Conservation (phyloP, 139 green algal genomes). For the Tetradesmus lagerheimii region DNA sequence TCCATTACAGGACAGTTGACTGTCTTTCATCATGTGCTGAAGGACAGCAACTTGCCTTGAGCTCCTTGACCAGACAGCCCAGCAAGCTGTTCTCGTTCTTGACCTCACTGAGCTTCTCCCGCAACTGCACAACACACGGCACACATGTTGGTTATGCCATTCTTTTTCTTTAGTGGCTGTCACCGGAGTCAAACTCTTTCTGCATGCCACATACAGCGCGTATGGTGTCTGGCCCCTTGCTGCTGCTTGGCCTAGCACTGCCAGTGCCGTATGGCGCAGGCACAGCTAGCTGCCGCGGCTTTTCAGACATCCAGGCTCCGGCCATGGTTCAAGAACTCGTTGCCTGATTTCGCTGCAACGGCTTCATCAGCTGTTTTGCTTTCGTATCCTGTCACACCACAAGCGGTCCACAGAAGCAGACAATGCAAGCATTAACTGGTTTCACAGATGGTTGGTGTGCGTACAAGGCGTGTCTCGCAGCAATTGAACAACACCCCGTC, state of each 20-base stretch:
- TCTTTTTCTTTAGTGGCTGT: not conserved
- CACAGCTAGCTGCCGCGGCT: slow-evolving; percentile 13
- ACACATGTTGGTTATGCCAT: not conserved
- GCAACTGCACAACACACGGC: slow-evolving; percentile 7
- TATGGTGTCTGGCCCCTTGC: slow-evolving; percentile 29
- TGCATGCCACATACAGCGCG: slow-evolving; percentile 14
- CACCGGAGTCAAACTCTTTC: not conserved
- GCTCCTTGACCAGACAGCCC: slow-evolving; percentile 28
- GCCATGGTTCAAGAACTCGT: not conserved
- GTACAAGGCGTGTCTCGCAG: too few species aligned
- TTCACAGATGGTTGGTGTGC: too few species aligned
- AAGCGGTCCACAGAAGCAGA: not conserved
- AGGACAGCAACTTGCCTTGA: slow-evolving; percentile 25
- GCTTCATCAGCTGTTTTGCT: not conserved
- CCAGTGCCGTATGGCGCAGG: not conserved
- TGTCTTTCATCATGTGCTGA: not conserved
- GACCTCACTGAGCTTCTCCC: slow-evolving; percentile 44
- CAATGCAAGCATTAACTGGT: too few species aligned
- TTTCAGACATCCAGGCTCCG: slow-evolving; percentile 16
- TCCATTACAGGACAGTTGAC: too few species aligned
- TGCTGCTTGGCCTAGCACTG: not conserved
- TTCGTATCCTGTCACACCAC: not conserved
- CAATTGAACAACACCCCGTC: not conserved
- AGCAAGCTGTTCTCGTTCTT: slow-evolving; percentile 39
- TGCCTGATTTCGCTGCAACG: not conserved